A percentile compares a stretch with the other conserved stretches of the same genome.
Evolutionary conservation across 305 asterid genomes (phyloP).

Genomic region (Fraxinus baroniana): DNA sequence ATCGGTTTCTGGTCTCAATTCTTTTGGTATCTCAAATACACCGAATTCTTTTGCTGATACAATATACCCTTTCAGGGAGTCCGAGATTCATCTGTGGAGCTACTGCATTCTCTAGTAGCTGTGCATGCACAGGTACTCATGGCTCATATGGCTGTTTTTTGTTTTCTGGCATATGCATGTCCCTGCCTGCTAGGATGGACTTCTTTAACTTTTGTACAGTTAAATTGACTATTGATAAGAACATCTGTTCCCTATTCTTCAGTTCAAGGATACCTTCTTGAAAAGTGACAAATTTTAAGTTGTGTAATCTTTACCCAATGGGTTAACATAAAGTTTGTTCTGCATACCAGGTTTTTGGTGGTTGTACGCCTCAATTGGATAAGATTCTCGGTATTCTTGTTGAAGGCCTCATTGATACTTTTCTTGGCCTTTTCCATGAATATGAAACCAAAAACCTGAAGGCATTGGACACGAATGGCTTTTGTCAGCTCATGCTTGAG

Average conservation of each 20-base stretch:
- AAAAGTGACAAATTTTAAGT: not conserved
- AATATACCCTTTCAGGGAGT: conserved; percentile 66
- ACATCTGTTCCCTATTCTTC: not conserved
- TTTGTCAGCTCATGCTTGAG: conserved; percentile 97
- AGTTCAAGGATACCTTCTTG: not conserved
- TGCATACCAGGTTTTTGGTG: conserved; percentile 75
- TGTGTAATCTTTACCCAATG: conserved; percentile 1
- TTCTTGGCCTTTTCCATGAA: conserved; percentile 83
- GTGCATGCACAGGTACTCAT: conserved; percentile 93
- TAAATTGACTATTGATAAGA: not conserved
- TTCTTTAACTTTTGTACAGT: not conserved
- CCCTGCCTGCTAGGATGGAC: conserved; percentile 5
- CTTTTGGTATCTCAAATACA: not conserved
- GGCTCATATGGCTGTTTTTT: not conserved
- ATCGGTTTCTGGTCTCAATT: conserved; percentile 9
- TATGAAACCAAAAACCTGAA: conserved; percentile 59
- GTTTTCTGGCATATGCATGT: conserved; percentile 6
- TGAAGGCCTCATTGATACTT: conserved; percentile 90
- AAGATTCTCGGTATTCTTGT: conserved; percentile 92
- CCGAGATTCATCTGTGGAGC: conserved; percentile 91
- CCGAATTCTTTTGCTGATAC: conserved; percentile 12
- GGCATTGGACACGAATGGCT: conserved; percentile 88
- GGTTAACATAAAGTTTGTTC: conserved; percentile 17
- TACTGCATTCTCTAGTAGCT: conserved; percentile 85
- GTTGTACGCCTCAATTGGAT: conserved; percentile 86